phyloP scores from a whole-genome alignment of 768 basidiomycete genomes.

The Chalciporus chontae region DNA sequence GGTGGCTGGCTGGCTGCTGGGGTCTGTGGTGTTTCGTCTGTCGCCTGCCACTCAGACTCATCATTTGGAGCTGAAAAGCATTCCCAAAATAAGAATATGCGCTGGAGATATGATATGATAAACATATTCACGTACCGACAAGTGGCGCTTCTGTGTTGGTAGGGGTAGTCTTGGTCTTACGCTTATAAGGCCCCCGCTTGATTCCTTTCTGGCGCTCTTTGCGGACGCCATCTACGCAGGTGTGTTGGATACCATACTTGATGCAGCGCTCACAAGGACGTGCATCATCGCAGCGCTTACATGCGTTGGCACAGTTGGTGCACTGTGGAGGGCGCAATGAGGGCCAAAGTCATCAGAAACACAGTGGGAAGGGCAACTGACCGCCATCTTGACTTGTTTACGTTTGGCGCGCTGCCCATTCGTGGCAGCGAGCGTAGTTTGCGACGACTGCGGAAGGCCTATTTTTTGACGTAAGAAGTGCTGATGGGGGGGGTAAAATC shows the following conservation, averaged over 20 bases:
- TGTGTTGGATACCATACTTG: conserved; percentile 56
- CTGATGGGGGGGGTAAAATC: conserved; percentile 1
- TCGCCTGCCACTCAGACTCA: conserved; percentile 34
- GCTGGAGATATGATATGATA: not conserved
- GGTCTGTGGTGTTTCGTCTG: conserved; percentile 20
- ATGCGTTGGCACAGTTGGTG: conserved; percentile 55
- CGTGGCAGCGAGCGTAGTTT: conserved; percentile 20
- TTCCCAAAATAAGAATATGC: conserved; percentile 13
- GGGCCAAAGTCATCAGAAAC: conserved; percentile 4
- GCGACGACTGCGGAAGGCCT: conserved; percentile 32
- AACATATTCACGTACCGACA: conserved; percentile 14
- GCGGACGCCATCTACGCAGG: conserved; percentile 57
- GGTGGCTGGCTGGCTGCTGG: conserved; percentile 18
- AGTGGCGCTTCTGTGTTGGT: conserved; percentile 23
- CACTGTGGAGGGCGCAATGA: conserved; percentile 31
- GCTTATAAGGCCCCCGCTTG: conserved; percentile 57
- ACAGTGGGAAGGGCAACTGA: conserved; percentile 27
- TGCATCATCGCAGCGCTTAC: conserved; percentile 54
- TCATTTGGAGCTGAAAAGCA: conserved; percentile 16
- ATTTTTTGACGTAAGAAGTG: conserved; percentile 14
- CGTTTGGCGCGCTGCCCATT: conserved; percentile 39
- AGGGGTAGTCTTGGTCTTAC: conserved; percentile 37
- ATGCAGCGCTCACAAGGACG: conserved; percentile 63
- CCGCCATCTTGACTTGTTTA: conserved; percentile 59
- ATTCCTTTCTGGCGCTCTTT: conserved; percentile 64